Evolutionary conservation across 2,329 filamentous ascomycete species (phyloP), one percentile per base, ranked within the genome.

Genomic region (Aspergillus sp.): DNA sequence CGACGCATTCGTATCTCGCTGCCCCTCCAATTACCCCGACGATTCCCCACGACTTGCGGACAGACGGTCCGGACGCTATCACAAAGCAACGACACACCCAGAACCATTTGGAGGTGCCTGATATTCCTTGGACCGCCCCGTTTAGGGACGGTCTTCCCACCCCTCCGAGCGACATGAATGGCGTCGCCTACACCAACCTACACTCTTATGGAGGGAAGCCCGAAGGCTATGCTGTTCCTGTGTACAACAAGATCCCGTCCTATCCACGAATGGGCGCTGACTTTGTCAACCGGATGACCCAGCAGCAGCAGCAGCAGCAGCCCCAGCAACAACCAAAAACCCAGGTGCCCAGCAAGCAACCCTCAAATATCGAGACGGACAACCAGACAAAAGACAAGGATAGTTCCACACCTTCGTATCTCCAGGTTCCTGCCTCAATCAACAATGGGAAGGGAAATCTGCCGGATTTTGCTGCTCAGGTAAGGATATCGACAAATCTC

Each of bases 391-490:
- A 69, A 47, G 63, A 61, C 17, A 64, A 66, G 9, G 61, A 65
- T 39, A 76, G 69, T 46, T 70, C 75, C 12, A 80, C 80, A 60
- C 77, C 78, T 31, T 75, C 79, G 4, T 79, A 81, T 68, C 79
- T 93, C 39, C 86, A 89, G 66, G 87, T 96, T 41, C 91, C 91
- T 6, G 79, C 81, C 45, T 88, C 90, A 39, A 91, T 96, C 69
- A 91, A 88, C 67, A 81, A 87, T 35, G 86, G 83, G 65, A 89
- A 90, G 46, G 90, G 90, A 7, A 93, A 85, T 68, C 73, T 96
- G 64, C 84, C 90, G 9, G 90, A 95, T 68, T 92, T 96, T 73
- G 90, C 91, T 52, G 90, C 91, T 57, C 86, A 92, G 82, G 90
- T 93, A 76, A 62, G 63, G 5, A 33, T 6, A 11, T 31, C 45